Base-by-base conservation (phyloP, 306 rosid species). In the Abrus precatorius region DNA sequence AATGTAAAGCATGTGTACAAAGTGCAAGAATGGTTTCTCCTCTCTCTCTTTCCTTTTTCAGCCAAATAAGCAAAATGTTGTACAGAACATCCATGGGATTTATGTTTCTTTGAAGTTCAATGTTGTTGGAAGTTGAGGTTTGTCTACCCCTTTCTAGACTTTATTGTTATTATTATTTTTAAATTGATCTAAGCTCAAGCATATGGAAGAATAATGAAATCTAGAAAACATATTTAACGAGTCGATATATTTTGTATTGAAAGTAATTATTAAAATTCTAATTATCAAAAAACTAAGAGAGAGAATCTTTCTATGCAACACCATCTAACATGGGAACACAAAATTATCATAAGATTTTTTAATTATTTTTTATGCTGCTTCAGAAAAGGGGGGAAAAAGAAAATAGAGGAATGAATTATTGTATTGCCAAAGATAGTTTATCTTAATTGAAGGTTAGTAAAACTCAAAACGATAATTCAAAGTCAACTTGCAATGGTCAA, bases 131-230 rank as follows among this genome's bases (percentile, higher is more conserved):
- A 68, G 32, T 33, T 27, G 3, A 9, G 41, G 40, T 56, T 62
- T 66, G 55, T 59, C 47, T 45, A 65, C 56, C 44, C 44, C 75
- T 64, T 64, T 68, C n/a, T 53, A 65, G 66, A 64, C 9, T 50
- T 69, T 49, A 44, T 43, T 74, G 1, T 8, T 41, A 54, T 12
- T 7, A 53, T 12, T 41, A 69, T 61, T 38, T 50, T 62, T 7
- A 59, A 59, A 57, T 59, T 70, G 54, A 44, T 9, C 44, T 45
- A 60, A 28, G 38, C 27, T 65, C 40, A 74, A 43, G 75, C 69
- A 65, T 64, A 30, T 1, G 7, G 29, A 11, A n/a, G 79, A 64
- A 34, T 12, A 29, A 72, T 61, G 56, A 40, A 38, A 5, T 59
- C 36, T 44, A 5, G 7, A 62, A 41, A 33, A 49, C 52, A 56